Evolutionary conservation across 805 yeast genomes (phyloP), one percentile per base, ranked within the genome.

Genomic region (Lachancea waltii): DNA sequence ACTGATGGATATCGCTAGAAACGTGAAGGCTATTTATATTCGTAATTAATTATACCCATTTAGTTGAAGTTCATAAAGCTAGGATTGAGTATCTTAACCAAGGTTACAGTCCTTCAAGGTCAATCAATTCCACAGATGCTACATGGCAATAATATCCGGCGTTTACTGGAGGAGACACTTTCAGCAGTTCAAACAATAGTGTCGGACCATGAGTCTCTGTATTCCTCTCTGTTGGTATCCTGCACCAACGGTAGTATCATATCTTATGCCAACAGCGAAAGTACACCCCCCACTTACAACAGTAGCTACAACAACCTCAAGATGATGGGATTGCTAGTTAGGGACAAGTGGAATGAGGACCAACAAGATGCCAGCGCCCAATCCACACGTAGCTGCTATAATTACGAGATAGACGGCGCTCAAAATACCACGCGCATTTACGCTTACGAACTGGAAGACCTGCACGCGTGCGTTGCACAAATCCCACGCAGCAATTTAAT

Each of bases 271-370:
- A 51, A 41, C 22, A 40, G 48, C 13, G 36, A 33, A 6, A 21
- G 30, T 7, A 32, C 43, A 7, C 36, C 41, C 8, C 20, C 33
- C 11, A 35, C 35, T 8, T 49, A 48, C 34, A 40, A 33, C 21
- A 48, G 45, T 17, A 47, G 56, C 2, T 16, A 46, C 8, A 57
- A 51, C 30, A 57, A 57, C 34, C 36, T 59, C 17, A 57, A 53
- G 38, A 55, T 59, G 58, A 57, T 59, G 62, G 47, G 56, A 23
- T 31, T 59, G 11, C 43, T 59, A 16, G 48, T 52, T 10, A 56
- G 53, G 33, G 64, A 59, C 39, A 59, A 56, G 40, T 59, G 64
- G 64, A 36, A 40, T 4, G 61, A 55, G 24, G 62, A 59, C 37
- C 55, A 58, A 35, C 31, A 11, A 28, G 44, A 45, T 14, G 21